Evolutionary conservation across 345 rosid species (phyloP), one percentile per base, ranked within the genome.

Genomic region (Mallotus nudiflorus): DNA sequence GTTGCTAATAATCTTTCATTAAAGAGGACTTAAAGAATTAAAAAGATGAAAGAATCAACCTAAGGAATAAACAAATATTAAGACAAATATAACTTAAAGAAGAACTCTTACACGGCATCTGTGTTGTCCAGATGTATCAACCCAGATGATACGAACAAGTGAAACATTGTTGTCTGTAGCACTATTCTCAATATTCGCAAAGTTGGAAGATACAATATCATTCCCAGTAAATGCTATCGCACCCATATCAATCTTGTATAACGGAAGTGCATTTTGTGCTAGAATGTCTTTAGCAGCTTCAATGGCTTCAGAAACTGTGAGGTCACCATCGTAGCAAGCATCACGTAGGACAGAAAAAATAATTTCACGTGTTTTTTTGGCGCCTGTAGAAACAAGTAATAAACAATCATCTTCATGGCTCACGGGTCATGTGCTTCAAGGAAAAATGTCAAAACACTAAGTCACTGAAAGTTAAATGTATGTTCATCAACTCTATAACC

Each of bases 81-180:
- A 58, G 66, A 46, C 1, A 27, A 50, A 12, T 15, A 46, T 6
- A 20, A n/a, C 20, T 0, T 14, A 37, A 33, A 71, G 66, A n/a
- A n/a, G n/a, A n/a, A n/a, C 71, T 78, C 96, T 83, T 74, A 91
- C 99, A 12, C 97, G 99, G 63, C 92, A 92, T 90, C 99, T 80
- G 68, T 88, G 91, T 73, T 92, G 99, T 76, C 99, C 99, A 68
- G 97, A 92, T 51, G 93, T 61, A 85, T 95, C 99, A 62, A 82
- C 88, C 99, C 97, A 95, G 45, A 95, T 74, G 55, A 92, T 25
- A 45, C 99, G 97, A 73, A 90, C 85, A 74, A 92, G 76, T 5
- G 85, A 85, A 68, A 75, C 75, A 70, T 55, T 71, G 65, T 65
- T 77, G 59, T 76, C 81, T 33, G 62, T 57, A 22, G 63, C 73